A percentile compares a stretch with the other conserved stretches of the same genome.
These are phyloP conservation scores for Cryphonectria carpinicola DNA, from an alignment of 2,329 filamentous ascomycete genomes.

Conservation along the genomic window DNA sequence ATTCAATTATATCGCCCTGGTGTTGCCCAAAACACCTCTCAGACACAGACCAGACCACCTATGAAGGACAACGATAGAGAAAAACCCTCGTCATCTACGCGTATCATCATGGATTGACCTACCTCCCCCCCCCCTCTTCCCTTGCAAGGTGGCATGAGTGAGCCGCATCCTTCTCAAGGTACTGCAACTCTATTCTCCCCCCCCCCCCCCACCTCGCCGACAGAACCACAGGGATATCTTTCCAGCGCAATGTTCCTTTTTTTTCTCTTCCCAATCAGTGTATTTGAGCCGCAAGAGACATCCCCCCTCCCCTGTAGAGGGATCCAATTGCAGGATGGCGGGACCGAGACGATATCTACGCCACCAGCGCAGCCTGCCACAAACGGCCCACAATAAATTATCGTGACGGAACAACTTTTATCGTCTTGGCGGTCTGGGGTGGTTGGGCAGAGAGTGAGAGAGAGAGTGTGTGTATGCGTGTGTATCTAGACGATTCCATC, in stretches of 20 bases:
- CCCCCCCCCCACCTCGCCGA: neutral
- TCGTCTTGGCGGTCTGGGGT: neutral
- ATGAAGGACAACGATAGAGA: neutral
- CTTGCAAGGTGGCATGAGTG: neutral
- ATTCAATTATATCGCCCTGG: neutral
- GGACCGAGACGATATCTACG: conserved; percentile 1
- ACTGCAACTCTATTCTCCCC: conserved; percentile 1
- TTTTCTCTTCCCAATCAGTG: too few species aligned
- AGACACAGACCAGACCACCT: neutral
- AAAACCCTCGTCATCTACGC: too few species aligned
- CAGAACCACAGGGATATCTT: neutral
- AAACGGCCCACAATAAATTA: conserved; percentile 2
- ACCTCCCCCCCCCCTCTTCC: neutral
- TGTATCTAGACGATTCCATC: neutral
- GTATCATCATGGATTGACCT: neutral
- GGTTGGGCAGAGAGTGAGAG: neutral
- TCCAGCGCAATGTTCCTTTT: neutral
- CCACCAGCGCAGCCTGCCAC: conserved; percentile 1
- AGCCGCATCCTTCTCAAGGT: neutral
- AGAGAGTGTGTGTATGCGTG: too few species aligned
- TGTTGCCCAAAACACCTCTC: neutral
- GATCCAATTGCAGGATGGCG: neutral
- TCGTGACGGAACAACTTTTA: neutral
- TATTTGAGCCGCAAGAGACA: neutral
- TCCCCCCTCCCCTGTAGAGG: neutral